Evolutionary conservation across 2,329 filamentous ascomycete species (phyloP), one percentile per base, ranked within the genome.

Genomic region (Cercospora zeina): DNA sequence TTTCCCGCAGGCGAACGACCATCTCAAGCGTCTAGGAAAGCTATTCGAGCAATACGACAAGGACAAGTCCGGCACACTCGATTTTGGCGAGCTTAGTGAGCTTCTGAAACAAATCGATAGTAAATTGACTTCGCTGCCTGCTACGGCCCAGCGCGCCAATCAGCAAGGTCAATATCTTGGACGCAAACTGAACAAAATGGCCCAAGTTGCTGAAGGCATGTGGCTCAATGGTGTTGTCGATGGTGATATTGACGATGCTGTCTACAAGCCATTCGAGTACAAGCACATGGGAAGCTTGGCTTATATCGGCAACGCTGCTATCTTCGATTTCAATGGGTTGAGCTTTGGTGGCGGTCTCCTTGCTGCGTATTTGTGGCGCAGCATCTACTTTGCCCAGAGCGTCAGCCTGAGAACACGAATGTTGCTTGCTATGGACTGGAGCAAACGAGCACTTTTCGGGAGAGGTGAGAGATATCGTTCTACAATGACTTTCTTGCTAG

Each of bases 351-450:
- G 95, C 55, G 95, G 95, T 0, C 77, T 99, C 50, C 84, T 96
- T 83, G 95, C 93, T 0, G 93, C 97, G 54, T 99, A 99, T 76
- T 85, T 96, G 34, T 99, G 95, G 95, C 83, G 95, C 65, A 93
- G 91, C 67, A 89, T 97, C 13, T 99, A 99, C 78, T 99, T 99
- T 80, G 92, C 95, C 11, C 91, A 99, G 81, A 96, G 91, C 73
- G 95, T 99, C 53, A 97, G 93, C 77, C 83, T 97, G 63, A 82
- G 95, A 69, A 99, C 95, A 27, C 85, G 93, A 65, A 85, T 91
- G 67, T 78, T 99, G 72, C 82, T 99, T 77, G 92, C 92, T 16
- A 97, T 99, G 95, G 95, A 99, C 76, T 99, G 95, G 95, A 88
- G 87, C n/a, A 99, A 97, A 85, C 84, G 96, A 74, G 90, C 91